Base-by-base conservation (phyloP, 176 grass and related monocot genomes). In the Canna indica region DNA sequence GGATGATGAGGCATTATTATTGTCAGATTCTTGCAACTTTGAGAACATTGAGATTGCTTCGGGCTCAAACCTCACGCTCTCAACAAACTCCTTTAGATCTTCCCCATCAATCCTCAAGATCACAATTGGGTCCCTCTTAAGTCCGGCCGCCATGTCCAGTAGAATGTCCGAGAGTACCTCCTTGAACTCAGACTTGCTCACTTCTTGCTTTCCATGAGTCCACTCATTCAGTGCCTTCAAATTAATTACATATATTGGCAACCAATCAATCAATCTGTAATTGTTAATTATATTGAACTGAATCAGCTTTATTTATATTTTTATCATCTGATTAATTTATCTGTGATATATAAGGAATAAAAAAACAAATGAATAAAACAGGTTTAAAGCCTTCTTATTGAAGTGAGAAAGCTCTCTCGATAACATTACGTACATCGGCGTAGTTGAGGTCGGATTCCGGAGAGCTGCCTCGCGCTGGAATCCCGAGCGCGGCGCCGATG, bases 81-180 rank as follows among this genome's bases (percentile, higher is more conserved):
- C 80, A 0, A 81, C 52, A 18, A 97, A 97, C 36, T 97, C 93
- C 75, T 80, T 88, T 1, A 90, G 73, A 75, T 97, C 93, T 46
- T 97, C 93, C 1, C 93, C 88, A 71, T 97, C 93, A 7, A 97
- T 97, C 60, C 93, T 83, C 62, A 90, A 68, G 50, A 97, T 97
- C 20, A 97, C 88, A 34, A 97, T 83, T 0, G 88, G 88, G 47
- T 97, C 93, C 77, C 82, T 80, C 84, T 97, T 97, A n/a, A 92
- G 79, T 25, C 93, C 88, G 7, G 86, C 93, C 14, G 86, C 93
- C 88, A 97, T 87, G 70, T 88, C 88, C n/a, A 92, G 73, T 42
- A 90, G 76, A 7, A 92, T 81, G 72, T 90, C 86, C 1, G 77
- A 81, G 7, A 90, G 74, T 18, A 86, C 93, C 64, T 68, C 93